These are phyloP conservation scores for Hortaea werneckii DNA, from an alignment of 2,329 filamentous ascomycete genomes.

Conservation along the genomic window DNA sequence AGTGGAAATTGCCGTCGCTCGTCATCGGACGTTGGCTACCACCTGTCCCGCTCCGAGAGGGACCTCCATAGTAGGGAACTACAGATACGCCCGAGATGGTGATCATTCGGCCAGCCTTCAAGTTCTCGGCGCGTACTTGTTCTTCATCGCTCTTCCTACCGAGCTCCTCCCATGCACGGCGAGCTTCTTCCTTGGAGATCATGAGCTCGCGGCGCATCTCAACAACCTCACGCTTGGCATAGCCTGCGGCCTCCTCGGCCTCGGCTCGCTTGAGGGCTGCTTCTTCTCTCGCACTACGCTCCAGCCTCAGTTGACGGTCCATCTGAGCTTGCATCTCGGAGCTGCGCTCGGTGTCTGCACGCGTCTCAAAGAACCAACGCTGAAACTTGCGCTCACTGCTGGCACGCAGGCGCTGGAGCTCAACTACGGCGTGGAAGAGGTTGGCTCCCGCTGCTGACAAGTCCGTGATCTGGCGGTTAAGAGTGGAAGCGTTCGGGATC, in stretches of 20 bases:
- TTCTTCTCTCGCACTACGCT: slow-evolving; percentile 59
- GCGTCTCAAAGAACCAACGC: slow-evolving; percentile 94
- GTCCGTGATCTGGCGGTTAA: slow-evolving; percentile 90
- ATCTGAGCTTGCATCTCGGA: slow-evolving; percentile 74
- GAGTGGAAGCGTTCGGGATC: slow-evolving; percentile 66
- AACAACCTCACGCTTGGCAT: slow-evolving; percentile 40
- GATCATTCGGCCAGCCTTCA: slow-evolving; percentile 79
- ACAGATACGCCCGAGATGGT: slow-evolving; percentile 90
- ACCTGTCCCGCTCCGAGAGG: slow-evolving; percentile 28
- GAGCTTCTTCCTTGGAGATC: slow-evolving; percentile 92
- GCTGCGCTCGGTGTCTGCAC: slow-evolving; percentile 73
- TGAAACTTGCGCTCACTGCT: slow-evolving; percentile 97
- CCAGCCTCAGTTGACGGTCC: slow-evolving; percentile 63
- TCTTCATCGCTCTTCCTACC: slow-evolving; percentile 89
- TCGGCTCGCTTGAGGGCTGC: slow-evolving; percentile 37
- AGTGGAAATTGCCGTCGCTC: slow-evolving; percentile 20
- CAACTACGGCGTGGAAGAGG: slow-evolving; percentile 92
- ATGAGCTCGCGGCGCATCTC: slow-evolving; percentile 89
- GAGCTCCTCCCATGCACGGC: slow-evolving; percentile 93
- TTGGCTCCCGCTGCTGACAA: slow-evolving; percentile 96
- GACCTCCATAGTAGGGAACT: slow-evolving; percentile 48
- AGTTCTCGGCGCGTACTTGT: slow-evolving; percentile 71
- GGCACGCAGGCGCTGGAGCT: slow-evolving; percentile 83
- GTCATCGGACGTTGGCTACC: slow-evolving; percentile 32
- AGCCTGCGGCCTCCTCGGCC: slow-evolving; percentile 16